Evolutionary conservation across 495 filamentous ascomycete species (phyloP), one percentile per base, ranked within the genome.

Genomic region (Pseudoneurospora amorphoporcata): DNA sequence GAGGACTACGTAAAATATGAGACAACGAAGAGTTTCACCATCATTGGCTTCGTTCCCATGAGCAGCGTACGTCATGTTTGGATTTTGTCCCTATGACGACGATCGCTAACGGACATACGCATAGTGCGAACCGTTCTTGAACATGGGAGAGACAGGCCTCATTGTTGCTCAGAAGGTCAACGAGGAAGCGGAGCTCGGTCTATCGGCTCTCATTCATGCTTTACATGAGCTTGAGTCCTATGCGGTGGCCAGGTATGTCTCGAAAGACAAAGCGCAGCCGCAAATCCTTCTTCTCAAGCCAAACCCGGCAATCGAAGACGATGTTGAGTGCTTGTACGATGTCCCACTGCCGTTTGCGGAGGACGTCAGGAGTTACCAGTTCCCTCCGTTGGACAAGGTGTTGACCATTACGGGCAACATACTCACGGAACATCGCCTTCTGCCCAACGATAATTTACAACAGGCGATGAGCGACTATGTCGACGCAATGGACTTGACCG

Each of bases 321-420:
- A 95, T 53, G 91, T 91, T 74, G 96, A 98, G 79, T 94, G 92
- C 75, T 86, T 99, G 16, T 88, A 97, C 73, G 96, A 99, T 79
- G 87, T 94, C 5, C 94, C 96, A 72, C 86, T 99, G n/a, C 95
- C 95, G 4, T 98, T 97, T 76, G 88, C 92, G 3, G 96, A 99
- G 82, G 96, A 99, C 79, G 84, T 97, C 37, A 88, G 96, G 69
- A 86, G 87, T 47, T 98, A 97, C 79, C 90, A 87, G 72, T 99
- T 99, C 72, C 93, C 96, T 4, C 93, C 95, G 2, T 84, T 99
- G 16, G 94, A 96, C 79, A 91, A 88, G 75, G 91, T 98, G 10
- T 84, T 95, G 69, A 98, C 94, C 1, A 85, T 97, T 9, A 92
- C 91, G n/a, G 96, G 95, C n/a, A 92, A 92, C 71, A 83, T 87